These are phyloP conservation scores for Aureobasidium pullulans DNA, from an alignment of 2,329 filamentous ascomycete genomes.

Conservation along the genomic window DNA sequence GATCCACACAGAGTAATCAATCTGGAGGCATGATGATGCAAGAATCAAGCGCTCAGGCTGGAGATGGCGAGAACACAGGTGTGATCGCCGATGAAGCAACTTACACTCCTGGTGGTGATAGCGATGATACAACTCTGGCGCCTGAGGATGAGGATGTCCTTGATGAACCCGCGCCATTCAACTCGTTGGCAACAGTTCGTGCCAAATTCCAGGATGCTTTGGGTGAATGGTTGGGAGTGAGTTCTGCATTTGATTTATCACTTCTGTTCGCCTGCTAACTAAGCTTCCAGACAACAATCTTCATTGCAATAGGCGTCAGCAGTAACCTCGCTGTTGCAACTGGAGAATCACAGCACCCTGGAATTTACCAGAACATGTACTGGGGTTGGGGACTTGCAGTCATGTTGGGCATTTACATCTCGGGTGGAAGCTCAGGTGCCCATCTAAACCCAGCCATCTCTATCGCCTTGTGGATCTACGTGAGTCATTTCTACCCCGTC, in stretches of 20 bases:
- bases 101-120: background rate
- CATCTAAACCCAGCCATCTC: conserved; percentile 44
- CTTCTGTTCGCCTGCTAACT: background rate
- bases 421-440: conserved; percentile 40
- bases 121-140: conserved; percentile 10
- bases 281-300: conserved; percentile 27
- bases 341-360: conserved; percentile 25
- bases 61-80: background rate
- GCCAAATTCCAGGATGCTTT: conserved; percentile 50
- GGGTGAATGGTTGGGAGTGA: conserved; percentile 48
- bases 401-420: conserved; percentile 39
- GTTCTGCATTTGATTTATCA: background rate
- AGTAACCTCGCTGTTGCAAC: conserved; percentile 32
- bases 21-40: conserved; percentile 1
- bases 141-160: conserved; percentile 8
- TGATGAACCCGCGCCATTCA: conserved; percentile 22
- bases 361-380: conserved; percentile 21
- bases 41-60: background rate
- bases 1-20: background rate
- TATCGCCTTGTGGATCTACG: conserved; percentile 34
- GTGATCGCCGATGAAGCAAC: background rate
- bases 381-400: conserved; percentile 47
- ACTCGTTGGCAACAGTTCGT: conserved; percentile 49
- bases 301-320: conserved; percentile 20
- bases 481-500: background rate